Evolutionary conservation across 2,329 filamentous ascomycete species (phyloP).

Genomic region (Mollisiaceae sp.): DNA sequence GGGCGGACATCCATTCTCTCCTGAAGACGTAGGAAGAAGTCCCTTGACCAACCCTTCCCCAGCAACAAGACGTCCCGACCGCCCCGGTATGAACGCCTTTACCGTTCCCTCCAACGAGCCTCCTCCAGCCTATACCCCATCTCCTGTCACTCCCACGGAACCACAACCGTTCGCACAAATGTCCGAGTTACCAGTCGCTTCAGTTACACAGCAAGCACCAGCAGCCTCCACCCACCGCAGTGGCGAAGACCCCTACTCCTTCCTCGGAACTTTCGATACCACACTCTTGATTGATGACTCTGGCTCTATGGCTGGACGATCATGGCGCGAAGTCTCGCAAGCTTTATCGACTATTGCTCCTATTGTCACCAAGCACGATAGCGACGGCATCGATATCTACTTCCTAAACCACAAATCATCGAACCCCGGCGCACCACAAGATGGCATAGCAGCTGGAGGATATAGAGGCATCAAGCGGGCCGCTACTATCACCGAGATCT

Average conservation of each 20-base stretch:
- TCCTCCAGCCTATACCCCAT: constrained; percentile 41
- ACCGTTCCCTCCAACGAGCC: constrained; percentile 41
- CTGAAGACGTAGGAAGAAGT: constrained; percentile 9
- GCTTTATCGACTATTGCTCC: constrained; percentile 78
- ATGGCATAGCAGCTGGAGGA: constrained; percentile 51
- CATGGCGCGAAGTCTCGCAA: constrained; percentile 75
- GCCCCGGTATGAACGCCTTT: constrained; percentile 41
- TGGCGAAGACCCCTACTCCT: constrained; percentile 73
- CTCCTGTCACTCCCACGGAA: constrained; percentile 28
- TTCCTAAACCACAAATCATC: constrained; percentile 76
- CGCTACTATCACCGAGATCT: constrained; percentile 68
- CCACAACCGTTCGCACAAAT: constrained; percentile 23
- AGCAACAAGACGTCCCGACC: constrained; percentile 38
- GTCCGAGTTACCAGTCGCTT: constrained; percentile 23
- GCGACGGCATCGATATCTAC: constrained; percentile 87
- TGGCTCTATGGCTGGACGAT: constrained; percentile 79
- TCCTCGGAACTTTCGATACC: constrained; percentile 82
- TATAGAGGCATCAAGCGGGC: constrained; percentile 69
- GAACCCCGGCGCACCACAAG: constrained; percentile 42
- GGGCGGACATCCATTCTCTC: constrained; percentile 2
- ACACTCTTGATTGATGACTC: constrained; percentile 92
- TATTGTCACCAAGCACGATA: constrained; percentile 79
- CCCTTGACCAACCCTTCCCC: constrained; percentile 33
- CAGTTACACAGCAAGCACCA: constrained; percentile 47
- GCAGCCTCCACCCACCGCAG: constrained; percentile 37